These are phyloP conservation scores for Podaxis sp. DNA, from an alignment of 768 basidiomycete species.

Conservation along the genomic window DNA sequence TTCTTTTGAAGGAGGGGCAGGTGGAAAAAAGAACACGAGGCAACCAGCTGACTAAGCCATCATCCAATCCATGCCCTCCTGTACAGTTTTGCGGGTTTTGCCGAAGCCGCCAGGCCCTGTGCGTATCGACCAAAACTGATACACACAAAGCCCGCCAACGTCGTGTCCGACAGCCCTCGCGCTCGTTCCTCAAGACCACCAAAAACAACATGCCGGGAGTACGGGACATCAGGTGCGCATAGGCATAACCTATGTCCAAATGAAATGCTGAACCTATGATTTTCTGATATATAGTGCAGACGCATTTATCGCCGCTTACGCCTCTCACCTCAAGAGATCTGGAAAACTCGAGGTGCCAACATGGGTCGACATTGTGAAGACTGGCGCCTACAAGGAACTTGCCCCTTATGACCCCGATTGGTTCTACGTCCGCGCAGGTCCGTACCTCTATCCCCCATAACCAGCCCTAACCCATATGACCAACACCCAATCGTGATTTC, in stretches of 20 bases:
- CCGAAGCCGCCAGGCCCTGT: conserved; percentile 37
- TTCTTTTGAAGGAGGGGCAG: not conserved
- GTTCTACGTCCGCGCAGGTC: conserved; percentile 99
- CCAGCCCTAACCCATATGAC: conserved; percentile 5
- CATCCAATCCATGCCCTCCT: conserved; percentile 28
- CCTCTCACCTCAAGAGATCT: conserved; percentile 95
- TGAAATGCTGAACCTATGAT: conserved; percentile 21
- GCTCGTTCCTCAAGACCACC: conserved; percentile 48
- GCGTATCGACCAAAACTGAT: conserved; percentile 31
- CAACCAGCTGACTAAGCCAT: conserved; percentile 26
- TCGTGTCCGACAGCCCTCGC: conserved; percentile 45
- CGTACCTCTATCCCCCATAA: conserved; percentile 28
- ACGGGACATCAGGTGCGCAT: conserved; percentile 69
- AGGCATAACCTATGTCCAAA: conserved; percentile 5
- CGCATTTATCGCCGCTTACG: conserved; percentile 90
- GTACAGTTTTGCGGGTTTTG: conserved; percentile 41
- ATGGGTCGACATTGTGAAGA: conserved; percentile 99
- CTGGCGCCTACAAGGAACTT: conserved; percentile 95
- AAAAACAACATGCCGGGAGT: conserved; percentile 74
- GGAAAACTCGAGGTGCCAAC: conserved; percentile 99
- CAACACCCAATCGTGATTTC: conserved; percentile 2
- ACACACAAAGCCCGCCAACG: conserved; percentile 50
- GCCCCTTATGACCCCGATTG: conserved; percentile 99
- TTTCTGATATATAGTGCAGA: conserved; percentile 64
- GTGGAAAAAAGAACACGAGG: not conserved